A percentile compares a stretch with the other conserved stretches of the same genome.
These are phyloP conservation scores for Diaporthe ilicicola DNA, from an alignment of 2,329 filamentous ascomycete genomes.

Conservation along the genomic window DNA sequence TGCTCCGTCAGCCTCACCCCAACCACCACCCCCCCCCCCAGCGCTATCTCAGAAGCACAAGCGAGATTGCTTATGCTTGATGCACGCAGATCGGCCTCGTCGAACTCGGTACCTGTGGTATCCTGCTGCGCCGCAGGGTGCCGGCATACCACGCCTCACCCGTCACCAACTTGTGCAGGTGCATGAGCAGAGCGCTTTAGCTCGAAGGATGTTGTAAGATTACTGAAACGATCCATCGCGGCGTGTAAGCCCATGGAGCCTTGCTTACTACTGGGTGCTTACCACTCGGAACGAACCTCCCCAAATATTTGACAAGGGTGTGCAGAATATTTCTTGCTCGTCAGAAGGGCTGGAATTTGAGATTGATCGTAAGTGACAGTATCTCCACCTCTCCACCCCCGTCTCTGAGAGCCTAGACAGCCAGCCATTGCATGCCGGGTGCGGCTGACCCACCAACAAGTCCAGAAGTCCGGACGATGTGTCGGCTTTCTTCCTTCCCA, in stretches of 20 bases:
- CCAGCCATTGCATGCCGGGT: neutral
- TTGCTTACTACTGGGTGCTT: neutral
- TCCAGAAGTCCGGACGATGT: neutral
- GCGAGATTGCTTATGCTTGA: neutral
- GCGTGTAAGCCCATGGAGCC: slow-evolving; percentile 2
- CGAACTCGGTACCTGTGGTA: neutral
- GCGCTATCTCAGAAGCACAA: neutral
- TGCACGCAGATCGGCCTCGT: neutral
- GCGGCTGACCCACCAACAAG: neutral
- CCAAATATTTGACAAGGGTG: neutral
- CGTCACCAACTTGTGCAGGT: neutral
- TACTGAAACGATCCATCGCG: slow-evolving; percentile 19
- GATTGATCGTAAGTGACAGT: neutral
- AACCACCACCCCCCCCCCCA: no score
- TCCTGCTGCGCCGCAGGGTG: slow-evolving; percentile 1
- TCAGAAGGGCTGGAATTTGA: neutral
- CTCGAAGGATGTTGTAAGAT: slow-evolving; percentile 19
- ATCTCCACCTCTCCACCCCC: neutral
- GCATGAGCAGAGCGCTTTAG: neutral
- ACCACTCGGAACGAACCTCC: neutral
- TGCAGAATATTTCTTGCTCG: neutral
- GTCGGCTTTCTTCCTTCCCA: neutral
- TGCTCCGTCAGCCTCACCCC: neutral
- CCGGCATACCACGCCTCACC: slow-evolving; percentile 1
- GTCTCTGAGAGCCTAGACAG: neutral